Evolutionary conservation across 148 eudicot genomes (phyloP).

Genomic region (Mesembryanthemum crystallinum): DNA sequence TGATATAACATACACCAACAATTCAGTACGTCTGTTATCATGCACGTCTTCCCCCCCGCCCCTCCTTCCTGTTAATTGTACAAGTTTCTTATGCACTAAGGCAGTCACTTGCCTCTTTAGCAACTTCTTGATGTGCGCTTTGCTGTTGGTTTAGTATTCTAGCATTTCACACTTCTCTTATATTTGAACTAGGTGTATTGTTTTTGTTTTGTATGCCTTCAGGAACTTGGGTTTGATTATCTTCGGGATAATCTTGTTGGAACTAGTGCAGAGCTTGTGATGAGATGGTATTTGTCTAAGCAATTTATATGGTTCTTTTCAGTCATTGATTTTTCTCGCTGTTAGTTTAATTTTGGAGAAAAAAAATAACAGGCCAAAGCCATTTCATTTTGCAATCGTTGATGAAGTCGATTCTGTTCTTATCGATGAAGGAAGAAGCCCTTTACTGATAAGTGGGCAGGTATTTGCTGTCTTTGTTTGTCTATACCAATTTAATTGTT

Average conservation of each 20-base stretch:
- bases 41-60: background rate
- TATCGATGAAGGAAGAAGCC: conserved; percentile 97
- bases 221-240: conserved; percentile 99
- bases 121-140: conserved; percentile 11
- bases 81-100: background rate
- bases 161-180: background rate
- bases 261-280: conserved; percentile 68
- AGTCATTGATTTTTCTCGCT: background rate
- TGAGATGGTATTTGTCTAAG: conserved; percentile 73
- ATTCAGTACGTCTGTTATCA: conserved; percentile 59
- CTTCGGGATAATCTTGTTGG: conserved; percentile 92
- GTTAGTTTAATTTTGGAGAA: conserved; percentile 14
- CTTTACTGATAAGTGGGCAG: conserved; percentile 90
- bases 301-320: background rate
- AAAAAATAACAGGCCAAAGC: conserved; percentile 77
- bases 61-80: background rate
- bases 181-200: conserved; percentile 7
- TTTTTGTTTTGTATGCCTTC: conserved; percentile 19
- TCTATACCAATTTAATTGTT: background rate
- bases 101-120: conserved; percentile 11
- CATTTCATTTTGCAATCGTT: conserved; percentile 96
- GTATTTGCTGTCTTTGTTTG: conserved; percentile 33
- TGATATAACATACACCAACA: conserved; percentile 95
- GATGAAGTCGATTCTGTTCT: conserved; percentile 99
- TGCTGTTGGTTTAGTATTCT: background rate